Percentiles rank a stretch among this genome's conserved stretches.
phyloP scores from a whole-genome alignment of 306 rosid species.

The Lithocarpus polystachyus region DNA sequence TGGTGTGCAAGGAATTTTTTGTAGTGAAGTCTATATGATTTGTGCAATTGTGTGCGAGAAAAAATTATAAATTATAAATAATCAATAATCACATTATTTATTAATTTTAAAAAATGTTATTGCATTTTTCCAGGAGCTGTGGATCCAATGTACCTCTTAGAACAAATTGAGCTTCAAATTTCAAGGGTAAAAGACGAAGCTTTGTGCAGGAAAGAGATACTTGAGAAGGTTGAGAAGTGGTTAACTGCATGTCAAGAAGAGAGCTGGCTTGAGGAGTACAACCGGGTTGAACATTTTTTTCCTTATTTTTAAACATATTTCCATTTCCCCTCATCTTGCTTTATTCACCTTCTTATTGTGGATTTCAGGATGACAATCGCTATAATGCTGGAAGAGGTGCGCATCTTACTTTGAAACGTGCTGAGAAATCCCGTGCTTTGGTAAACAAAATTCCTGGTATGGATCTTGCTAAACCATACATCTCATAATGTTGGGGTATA shows the following conservation, averaged over 20 bases:
- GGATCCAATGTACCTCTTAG: constrained; percentile 41
- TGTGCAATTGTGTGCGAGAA: not conserved
- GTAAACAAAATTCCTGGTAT: constrained; percentile 68
- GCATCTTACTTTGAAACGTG: constrained; percentile 67
- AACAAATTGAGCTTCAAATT: constrained; percentile 58
- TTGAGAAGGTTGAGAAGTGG: constrained; percentile 82
- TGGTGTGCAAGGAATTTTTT: not conserved
- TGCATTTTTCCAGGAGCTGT: constrained; percentile 30
- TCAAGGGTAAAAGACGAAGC: constrained; percentile 56
- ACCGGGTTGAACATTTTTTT: constrained; percentile 42
- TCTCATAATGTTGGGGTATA: not conserved
- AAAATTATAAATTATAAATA: not conserved
- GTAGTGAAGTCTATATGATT: not conserved
- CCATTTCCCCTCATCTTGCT: constrained; percentile 1
- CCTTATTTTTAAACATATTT: not conserved
- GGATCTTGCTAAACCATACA: constrained; percentile 4
- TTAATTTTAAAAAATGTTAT: not conserved
- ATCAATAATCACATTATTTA: not conserved
- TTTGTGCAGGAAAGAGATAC: constrained; percentile 64
- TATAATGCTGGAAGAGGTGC: constrained; percentile 76
- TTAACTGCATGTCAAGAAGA: constrained; percentile 69
- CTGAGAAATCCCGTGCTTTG: constrained; percentile 71
- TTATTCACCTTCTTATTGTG: not conserved
- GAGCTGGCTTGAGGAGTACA: constrained; percentile 88
- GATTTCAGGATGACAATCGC: constrained; percentile 68